These are phyloP conservation scores for Colletotrichum destructivum DNA, from an alignment of 2,329 filamentous ascomycete genomes.

Conservation along the genomic window DNA sequence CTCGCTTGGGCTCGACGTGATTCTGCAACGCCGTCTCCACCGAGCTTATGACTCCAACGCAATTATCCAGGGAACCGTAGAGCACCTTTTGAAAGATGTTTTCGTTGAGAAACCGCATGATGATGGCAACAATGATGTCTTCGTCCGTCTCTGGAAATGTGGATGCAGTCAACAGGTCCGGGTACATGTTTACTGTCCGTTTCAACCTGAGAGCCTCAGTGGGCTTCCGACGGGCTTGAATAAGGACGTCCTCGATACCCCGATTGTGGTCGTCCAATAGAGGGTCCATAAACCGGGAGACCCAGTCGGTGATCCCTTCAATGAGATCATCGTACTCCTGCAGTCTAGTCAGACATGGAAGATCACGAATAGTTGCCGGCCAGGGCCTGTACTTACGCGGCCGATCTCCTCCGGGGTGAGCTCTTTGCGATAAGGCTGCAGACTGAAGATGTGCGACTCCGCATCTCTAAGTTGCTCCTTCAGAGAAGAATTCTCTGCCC, in stretches of 20 bases:
- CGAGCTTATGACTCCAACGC: slow-evolving; percentile 50
- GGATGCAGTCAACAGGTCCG: slow-evolving; percentile 52
- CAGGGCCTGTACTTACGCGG: slow-evolving; percentile 48
- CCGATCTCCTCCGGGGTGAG: slow-evolving; percentile 55
- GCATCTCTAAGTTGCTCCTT: slow-evolving; percentile 53
- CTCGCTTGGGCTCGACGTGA: slow-evolving; percentile 55
- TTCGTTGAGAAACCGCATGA: slow-evolving; percentile 54
- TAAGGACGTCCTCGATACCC: slow-evolving; percentile 46
- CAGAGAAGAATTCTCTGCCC: slow-evolving; percentile 49
- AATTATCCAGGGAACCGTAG: slow-evolving; percentile 46
- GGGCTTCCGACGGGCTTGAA: slow-evolving; percentile 44
- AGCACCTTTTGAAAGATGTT: slow-evolving; percentile 54
- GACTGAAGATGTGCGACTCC: slow-evolving; percentile 58
- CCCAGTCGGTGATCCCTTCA: slow-evolving; percentile 54
- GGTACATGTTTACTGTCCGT: slow-evolving; percentile 47
- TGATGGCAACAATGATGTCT: slow-evolving; percentile 53
- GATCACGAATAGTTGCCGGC: too few species aligned
- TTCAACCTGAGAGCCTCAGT: slow-evolving; percentile 48
- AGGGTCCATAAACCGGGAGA: slow-evolving; percentile 52
- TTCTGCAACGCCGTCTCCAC: slow-evolving; percentile 54
- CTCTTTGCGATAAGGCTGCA: slow-evolving; percentile 58
- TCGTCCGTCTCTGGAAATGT: slow-evolving; percentile 56
- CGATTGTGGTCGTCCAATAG: slow-evolving; percentile 49
- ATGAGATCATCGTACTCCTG: slow-evolving; percentile 56
- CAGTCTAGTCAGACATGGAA: slow-evolving; percentile 33